Base-by-base conservation (phyloP, 352 stramenopile species). In the Globisporangium recalcitrans region DNA sequence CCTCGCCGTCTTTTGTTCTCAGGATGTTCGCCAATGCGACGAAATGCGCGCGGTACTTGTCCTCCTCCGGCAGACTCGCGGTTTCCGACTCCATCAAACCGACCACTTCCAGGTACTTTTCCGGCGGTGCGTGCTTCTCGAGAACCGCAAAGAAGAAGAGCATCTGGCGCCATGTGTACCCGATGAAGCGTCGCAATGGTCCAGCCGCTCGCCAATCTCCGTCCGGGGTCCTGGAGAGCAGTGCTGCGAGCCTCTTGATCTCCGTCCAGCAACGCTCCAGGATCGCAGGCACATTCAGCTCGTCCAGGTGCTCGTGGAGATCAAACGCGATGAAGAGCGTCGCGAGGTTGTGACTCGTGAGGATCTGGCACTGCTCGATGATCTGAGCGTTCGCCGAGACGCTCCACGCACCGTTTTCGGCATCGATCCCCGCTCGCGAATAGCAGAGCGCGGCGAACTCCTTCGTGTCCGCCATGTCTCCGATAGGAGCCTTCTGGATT, bases 281-380 rank as follows among this genome's bases (percentile, higher is more conserved):
- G 44, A 68, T 68, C 38, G 26, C 36, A 9, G 61, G 65, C 9
- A 71, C 36, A 19, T 65, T 38, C 13, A 63, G 48, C 5, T 44
- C 49, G 5, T 26, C 26, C 10, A 71, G 32, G 4, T 42, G 21
- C 2, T 44, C 8, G 5, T 51, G 54, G 10, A 68, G 56, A 10
- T 61, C 24, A 26, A 48, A 60, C 2, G 48, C 24, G 14, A 60
- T 40, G 29, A 68, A 68, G 22, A 71, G 51, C 51, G 61, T 59
- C 13, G 52, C 55, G 19, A 71, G 54, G 57, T 71, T 71, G 61
- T 71, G 65, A 36, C 49, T 65, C 21, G 61, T 71, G 34, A 68
- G 62, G 4, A 71, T 60, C 44, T 71, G 49, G 10, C 56, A 34
- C 24, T 72, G 62, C 66, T 72, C 66, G 34, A 72, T 65, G n/a